Conservation (phyloP, 345 rosid genomes). For the Lumnitzera racemosa region DNA sequence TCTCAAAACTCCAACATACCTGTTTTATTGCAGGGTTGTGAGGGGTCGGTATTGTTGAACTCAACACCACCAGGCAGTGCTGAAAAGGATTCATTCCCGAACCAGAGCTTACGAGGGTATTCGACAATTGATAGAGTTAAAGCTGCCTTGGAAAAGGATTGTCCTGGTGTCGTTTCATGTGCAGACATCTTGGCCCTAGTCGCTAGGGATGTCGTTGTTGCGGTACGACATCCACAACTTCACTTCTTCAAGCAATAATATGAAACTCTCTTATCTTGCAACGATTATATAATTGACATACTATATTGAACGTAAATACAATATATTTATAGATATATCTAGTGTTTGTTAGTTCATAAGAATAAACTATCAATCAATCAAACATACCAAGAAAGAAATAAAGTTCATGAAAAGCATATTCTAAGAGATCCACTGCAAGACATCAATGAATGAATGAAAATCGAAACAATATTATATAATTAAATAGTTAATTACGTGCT, state of each 20-base stretch:
- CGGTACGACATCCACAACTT: constrained; percentile 17
- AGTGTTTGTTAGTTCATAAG: too few species aligned
- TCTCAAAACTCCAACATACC: not conserved
- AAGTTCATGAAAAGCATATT: too few species aligned
- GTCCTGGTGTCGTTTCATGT: constrained; percentile 79
- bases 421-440: too few species aligned
- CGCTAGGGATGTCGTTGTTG: constrained; percentile 43
- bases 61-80: constrained; percentile 22
- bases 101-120: constrained; percentile 52
- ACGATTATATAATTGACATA: too few species aligned
- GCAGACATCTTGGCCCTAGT: constrained; percentile 64
- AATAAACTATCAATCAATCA: too few species aligned
- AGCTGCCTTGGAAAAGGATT: constrained; percentile 47
- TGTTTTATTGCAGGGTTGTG: constrained; percentile 55
- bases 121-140: constrained; percentile 51
- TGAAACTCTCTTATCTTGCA: too few species aligned
- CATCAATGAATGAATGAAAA: too few species aligned
- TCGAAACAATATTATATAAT: too few species aligned
- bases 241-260: too few species aligned
- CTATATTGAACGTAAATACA: too few species aligned
- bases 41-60: constrained; percentile 64
- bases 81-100: constrained; percentile 49
- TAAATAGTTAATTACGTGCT: not conserved
- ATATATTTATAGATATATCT: too few species aligned
- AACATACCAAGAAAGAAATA: too few species aligned